Base-by-base conservation (phyloP, 306 rosid genomes). In the Vigna reflexopilosa region DNA sequence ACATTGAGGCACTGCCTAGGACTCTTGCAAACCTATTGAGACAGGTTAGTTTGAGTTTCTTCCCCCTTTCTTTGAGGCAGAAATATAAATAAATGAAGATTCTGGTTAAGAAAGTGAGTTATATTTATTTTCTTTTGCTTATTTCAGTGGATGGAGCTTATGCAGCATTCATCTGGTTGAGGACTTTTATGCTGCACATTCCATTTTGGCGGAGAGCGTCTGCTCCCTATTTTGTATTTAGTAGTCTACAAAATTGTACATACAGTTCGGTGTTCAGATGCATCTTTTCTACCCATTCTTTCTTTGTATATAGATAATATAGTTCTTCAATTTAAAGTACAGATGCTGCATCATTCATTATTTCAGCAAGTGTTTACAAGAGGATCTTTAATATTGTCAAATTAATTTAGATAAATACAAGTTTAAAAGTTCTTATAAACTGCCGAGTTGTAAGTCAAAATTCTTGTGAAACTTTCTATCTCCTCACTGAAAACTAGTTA, bases 101-200 rank as follows among this genome's bases (percentile, higher is more conserved):
- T 17, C 30, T 70, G 15, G 34, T 77, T 28, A 14, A 67, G 3
- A 67, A 58, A 47, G 24, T 55, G 3, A 58, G 14, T 58, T 17
- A 7, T 67, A 68, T 47, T 79, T 38, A 70, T 51, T 75, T 51
- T 80, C 19, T 19, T 77, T 78, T 40, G 52, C 19, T 71, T 45
- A 59, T 88, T 85, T 85, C 95, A 92, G 97, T 94, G 97, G 97
- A 66, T 89, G 86, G 98, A 94, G 89, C 90, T 91, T 71, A 88
- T 91, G 96, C 97, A 89, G 82, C 72, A 83, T 72, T 71, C 83
- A 72, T n/a, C 54, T 70, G 66, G 83, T 26, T 62, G 28, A 71
- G 14, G 72, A 61, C 55, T 44, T 59, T 32, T 22, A 24, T 6
- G 2, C 26, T 13, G 50, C 51, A 13, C 13, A n/a, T 34, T 54